These are phyloP conservation scores for Thielaviopsis cerberus DNA, from an alignment of 2,329 filamentous ascomycete species.

Conservation along the genomic window DNA sequence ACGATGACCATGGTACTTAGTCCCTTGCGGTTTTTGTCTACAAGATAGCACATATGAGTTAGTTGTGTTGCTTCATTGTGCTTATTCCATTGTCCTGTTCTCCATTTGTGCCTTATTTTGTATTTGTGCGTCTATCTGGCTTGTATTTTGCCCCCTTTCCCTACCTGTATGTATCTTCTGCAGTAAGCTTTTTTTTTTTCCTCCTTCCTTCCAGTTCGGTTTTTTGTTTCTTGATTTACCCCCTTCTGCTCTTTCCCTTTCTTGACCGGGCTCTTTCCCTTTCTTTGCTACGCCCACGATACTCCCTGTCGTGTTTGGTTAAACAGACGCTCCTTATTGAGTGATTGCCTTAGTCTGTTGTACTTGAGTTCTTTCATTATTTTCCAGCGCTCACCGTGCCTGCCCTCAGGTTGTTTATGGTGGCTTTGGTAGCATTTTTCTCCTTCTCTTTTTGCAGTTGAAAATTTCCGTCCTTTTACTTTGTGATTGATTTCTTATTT, in stretches of 20 bases:
- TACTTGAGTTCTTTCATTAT: background rate
- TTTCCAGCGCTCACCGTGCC: background rate
- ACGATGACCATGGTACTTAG: background rate
- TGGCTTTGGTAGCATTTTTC: background rate
- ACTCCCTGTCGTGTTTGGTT: background rate
- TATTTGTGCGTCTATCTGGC: background rate
- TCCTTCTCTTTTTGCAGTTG: background rate
- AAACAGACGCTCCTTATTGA: background rate
- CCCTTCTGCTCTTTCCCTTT: background rate
- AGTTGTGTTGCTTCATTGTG: too few relatives aligned
- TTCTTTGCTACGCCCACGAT: background rate
- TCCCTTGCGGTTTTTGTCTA: too few relatives aligned
- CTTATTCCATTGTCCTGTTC: background rate
- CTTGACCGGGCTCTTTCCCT: background rate
- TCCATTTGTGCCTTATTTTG: background rate
- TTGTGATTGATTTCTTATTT: background rate
- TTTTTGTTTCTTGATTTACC: background rate
- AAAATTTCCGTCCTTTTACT: background rate
- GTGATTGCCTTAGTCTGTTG: background rate
- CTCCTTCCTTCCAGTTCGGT: background rate
- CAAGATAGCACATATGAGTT: too few relatives aligned
- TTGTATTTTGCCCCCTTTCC: background rate
- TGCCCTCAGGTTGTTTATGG: background rate
- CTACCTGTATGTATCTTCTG: background rate
- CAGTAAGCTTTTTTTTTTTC: background rate